Base-by-base conservation (phyloP, 1,284 basidiomycete species). In the Volvariella volvacea region DNA sequence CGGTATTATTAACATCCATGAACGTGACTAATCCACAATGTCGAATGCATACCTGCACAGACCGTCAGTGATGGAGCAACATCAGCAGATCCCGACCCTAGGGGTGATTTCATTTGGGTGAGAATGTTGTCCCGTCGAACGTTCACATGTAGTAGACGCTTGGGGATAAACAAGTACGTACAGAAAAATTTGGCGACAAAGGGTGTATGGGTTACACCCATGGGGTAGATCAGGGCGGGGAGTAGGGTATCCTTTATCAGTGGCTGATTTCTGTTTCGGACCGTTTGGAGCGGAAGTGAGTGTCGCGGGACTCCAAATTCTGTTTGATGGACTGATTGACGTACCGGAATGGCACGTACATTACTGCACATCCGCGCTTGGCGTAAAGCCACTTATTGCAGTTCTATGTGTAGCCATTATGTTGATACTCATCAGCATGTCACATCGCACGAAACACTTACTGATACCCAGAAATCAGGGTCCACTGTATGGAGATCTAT, bases 381-480 rank as follows among this genome's bases (percentile, higher is more conserved):
- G 78, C 74, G 51, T 65, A 77, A 4, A 90, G 62, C 88, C 88
- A 90, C 59, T 90, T 91, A 64, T 88, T 83, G 50, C 79, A 82
- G 56, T 87, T 88, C 73, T 78, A 42, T 2, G 7, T 28, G 17
- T 42, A 33, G 10, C 19, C 21, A n/a, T 14, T 22, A 33, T 36
- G 30, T 8, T 15, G 21, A 14, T 31, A 38, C 19, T 31, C n/a
- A 15, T 20, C 31, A 17, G 1, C 63, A 28, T 28, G 40, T 38
- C 22, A n/a, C 22, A 31, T 12, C 12, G 12, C 25, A 28, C 6
- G 6, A 28, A 15, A 14, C 16, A 44, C 73, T 39, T 50, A 83
- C 80, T 21, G 83, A 79, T n/a, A 86, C 66, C 74, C 78, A 88
- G 58, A 89, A 89, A 59, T 91, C 88, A 7, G 83, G 81, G 48